phyloP scores from a whole-genome alignment of 345 rosid species.

The Theobroma cacao region DNA sequence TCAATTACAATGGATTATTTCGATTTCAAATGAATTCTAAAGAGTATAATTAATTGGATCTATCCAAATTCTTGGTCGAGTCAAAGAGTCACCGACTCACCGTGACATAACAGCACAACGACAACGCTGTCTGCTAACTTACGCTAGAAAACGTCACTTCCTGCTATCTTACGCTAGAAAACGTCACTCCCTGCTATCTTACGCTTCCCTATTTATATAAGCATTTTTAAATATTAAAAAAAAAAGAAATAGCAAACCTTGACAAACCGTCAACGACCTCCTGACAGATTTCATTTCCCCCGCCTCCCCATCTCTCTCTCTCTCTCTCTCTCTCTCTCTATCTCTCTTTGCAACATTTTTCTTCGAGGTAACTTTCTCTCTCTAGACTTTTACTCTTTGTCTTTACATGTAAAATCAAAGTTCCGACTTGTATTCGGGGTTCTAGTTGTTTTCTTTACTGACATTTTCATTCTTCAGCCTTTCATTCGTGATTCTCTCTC shows the following conservation, averaged over 20 bases:
- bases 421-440: no score
- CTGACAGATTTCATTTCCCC: not conserved
- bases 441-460: not conserved
- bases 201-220: not conserved
- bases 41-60: not conserved
- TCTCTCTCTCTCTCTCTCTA: no score
- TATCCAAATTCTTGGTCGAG: not conserved
- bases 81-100: not conserved
- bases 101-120: not conserved
- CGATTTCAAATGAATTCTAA: no score
- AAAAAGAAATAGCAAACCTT: not conserved
- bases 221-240: not conserved
- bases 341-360: not conserved
- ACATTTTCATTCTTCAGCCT: not conserved
- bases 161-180: not conserved
- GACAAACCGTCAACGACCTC: not conserved
- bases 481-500: not conserved
- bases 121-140: not conserved
- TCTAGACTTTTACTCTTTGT: not conserved
- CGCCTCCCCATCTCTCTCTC: no score
- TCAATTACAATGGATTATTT: no score
- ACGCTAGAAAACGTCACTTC: not conserved
- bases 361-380: not conserved
- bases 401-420: not conserved
- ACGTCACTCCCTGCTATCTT: slow-evolving; percentile 5